Evolutionary conservation across 2,329 filamentous ascomycete genomes (phyloP), one percentile per base, ranked within the genome.

Genomic region (Fonsecaea pedrosoi): DNA sequence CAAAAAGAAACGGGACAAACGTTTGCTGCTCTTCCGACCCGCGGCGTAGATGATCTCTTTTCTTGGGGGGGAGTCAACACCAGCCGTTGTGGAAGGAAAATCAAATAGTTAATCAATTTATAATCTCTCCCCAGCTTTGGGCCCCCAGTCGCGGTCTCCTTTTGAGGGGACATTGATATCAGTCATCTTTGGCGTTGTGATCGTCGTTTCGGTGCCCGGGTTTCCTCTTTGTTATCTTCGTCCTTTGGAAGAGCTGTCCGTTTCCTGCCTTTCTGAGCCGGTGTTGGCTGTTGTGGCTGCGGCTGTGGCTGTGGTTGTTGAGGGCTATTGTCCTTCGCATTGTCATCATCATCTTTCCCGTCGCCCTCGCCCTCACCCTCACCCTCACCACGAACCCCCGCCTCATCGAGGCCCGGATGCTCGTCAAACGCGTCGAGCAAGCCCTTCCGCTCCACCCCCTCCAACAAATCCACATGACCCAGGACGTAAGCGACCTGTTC

Each of bases 401-500:
- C 13, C 21, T 35, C 18, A 34, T 5, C 59, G n/a, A 25, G 6
- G 30, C 13, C 12, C 53, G n/a, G 6, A 2, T 8, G 25, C 25
- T 21, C 12, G 6, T 56, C 9, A 9, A 62, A 64, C 40, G 48
- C 60, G 35, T 62, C 38, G 40, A 68, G 62, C 12, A 72, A 38
- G 34, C 42, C 21, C 35, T 64, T 37, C 25, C 65, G 35, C 32
- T 63, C 64, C 9, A 60, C 45, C 12, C 62, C 62, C 2, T 67
- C 65, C 10, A 73, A 60, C 45, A 67, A 13, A 10, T 73, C 66
- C 64, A 64, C 37, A 54, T 73, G 66, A 50, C 66, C 64, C 18
- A 72, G 50, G 21, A 73, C 72, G 53, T 70, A 74, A 7, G 69
- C 65, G 3, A 67, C 69, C 63, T 72, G 69, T 57, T 74, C 72